Conservation (phyloP, 179 eudicot genomes). For the Pouteria campechiana region DNA sequence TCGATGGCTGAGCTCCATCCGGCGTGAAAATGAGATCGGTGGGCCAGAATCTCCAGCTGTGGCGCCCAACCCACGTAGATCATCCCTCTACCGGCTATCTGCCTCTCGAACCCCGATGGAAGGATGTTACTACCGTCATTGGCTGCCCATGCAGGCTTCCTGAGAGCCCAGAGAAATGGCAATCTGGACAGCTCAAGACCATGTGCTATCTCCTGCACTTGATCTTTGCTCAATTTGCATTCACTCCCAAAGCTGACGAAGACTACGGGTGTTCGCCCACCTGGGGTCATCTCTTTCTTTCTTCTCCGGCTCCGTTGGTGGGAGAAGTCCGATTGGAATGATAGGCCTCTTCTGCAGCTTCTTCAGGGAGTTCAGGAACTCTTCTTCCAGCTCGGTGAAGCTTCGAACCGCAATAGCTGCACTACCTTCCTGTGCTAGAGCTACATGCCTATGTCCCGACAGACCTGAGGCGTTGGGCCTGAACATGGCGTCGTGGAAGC, state of each 20-base stretch:
- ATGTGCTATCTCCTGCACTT: slow-evolving; percentile 27
- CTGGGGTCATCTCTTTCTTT: not conserved
- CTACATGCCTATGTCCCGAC: not conserved
- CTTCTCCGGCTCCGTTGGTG: slow-evolving; percentile 6
- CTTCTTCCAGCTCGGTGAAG: too few species aligned
- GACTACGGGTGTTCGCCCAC: slow-evolving; percentile 22
- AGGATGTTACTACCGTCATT: slow-evolving; percentile 8
- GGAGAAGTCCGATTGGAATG: slow-evolving; percentile 20
- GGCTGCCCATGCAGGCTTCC: too few species aligned
- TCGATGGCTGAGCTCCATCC: slow-evolving; percentile 26
- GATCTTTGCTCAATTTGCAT: slow-evolving; percentile 17
- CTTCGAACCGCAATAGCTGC: too few species aligned
- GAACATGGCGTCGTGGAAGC: not conserved
- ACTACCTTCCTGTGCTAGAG: slow-evolving; percentile 1
- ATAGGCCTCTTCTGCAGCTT: slow-evolving; percentile 26
- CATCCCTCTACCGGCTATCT: slow-evolving; percentile 20
- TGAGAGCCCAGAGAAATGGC: slow-evolving; percentile 37
- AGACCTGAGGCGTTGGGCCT: slow-evolving; percentile 1
- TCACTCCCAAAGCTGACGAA: slow-evolving; percentile 44
- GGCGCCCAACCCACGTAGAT: slow-evolving; percentile 50
- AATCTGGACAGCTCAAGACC: slow-evolving; percentile 28
- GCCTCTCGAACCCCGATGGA: slow-evolving; percentile 32
- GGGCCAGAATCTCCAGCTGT: slow-evolving; percentile 29
- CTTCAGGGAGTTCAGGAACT: slow-evolving; percentile 20
- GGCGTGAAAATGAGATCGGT: slow-evolving; percentile 38